Conservation (phyloP, 768 basidiomycete species). For the Lyophyllum semitale region DNA sequence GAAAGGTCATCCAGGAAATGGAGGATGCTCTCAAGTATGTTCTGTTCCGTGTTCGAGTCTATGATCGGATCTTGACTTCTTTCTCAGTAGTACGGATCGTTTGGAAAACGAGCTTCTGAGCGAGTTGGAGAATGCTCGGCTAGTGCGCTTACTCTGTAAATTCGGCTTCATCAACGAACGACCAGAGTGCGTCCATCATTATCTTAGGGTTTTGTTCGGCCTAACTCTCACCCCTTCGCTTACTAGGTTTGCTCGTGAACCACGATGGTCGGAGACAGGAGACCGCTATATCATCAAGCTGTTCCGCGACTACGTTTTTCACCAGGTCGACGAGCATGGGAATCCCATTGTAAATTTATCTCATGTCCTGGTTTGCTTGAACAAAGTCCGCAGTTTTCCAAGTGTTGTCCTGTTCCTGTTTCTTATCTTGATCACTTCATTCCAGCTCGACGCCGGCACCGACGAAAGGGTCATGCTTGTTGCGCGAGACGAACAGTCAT, state of each 20-base stretch:
- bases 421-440: not conserved
- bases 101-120: slow-evolving; percentile 83
- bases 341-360: slow-evolving; percentile 87
- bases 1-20: slow-evolving; percentile 73
- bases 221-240: not conserved
- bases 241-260: slow-evolving; percentile 86
- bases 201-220: not conserved
- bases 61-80: not conserved
- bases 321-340: slow-evolving; percentile 91
- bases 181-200: slow-evolving; percentile 75
- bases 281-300: slow-evolving; percentile 98
- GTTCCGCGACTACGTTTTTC: slow-evolving; percentile 98
- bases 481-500: slow-evolving; percentile 93
- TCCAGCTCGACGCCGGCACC: slow-evolving; percentile 85
- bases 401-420: not conserved
- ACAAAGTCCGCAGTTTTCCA: slow-evolving; percentile 64
- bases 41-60: not conserved
- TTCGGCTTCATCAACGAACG: slow-evolving; percentile 99
- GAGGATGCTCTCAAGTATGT: slow-evolving; percentile 80
- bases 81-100: slow-evolving; percentile 69
- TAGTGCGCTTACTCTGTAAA: slow-evolving; percentile 88
- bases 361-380: slow-evolving; percentile 90
- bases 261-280: slow-evolving; percentile 97
- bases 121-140: slow-evolving; percentile 91
- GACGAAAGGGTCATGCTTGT: slow-evolving; percentile 96